phyloP scores from a whole-genome alignment of 495 filamentous ascomycete species.

The Aspergillus affinis region DNA sequence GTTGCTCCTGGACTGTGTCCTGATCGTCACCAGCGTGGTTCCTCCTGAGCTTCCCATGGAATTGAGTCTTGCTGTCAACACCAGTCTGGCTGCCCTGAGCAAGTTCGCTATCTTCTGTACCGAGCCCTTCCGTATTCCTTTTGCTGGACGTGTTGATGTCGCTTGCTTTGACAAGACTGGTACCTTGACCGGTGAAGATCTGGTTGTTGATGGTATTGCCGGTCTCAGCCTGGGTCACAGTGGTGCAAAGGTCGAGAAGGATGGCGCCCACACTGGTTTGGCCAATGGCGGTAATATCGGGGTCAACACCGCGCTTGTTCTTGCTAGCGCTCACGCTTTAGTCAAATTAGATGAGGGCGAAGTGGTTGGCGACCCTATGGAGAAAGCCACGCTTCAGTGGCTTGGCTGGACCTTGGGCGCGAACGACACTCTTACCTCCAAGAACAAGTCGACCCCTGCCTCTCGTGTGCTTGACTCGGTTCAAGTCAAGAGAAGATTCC shows the following conservation, averaged over 20 bases:
- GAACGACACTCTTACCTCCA: constrained; percentile 71
- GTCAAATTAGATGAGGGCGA: constrained; percentile 97
- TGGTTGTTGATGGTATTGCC: constrained; percentile 96
- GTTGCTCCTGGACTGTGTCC: constrained; percentile 92
- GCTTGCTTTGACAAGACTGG: constrained; percentile 99
- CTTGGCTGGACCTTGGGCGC: constrained; percentile 89
- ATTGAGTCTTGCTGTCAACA: constrained; percentile 94
- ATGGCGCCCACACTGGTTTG: constrained; percentile 76
- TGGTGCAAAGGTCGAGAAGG: constrained; percentile 66
- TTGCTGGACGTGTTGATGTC: constrained; percentile 91
- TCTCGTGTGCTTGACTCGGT: constrained; percentile 60
- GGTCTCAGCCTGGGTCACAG: constrained; percentile 72
- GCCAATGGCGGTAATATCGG: constrained; percentile 62
- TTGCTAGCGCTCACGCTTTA: constrained; percentile 92
- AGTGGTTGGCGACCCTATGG: constrained; percentile 97
- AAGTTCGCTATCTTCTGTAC: constrained; percentile 98
- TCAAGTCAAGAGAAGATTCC: constrained; percentile 93
- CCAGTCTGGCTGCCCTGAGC: constrained; percentile 92
- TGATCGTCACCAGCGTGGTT: constrained; percentile 96
- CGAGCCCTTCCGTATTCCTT: constrained; percentile 98
- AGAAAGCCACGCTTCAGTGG: constrained; percentile 87
- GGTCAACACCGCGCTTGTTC: constrained; percentile 83
- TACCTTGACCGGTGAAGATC: constrained; percentile 92
- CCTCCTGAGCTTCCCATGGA: constrained; percentile 98
- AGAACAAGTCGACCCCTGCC: constrained; percentile 46